Evolutionary conservation across 2,329 filamentous ascomycete species (phyloP), one percentile per base, ranked within the genome.

Genomic region (Fusarium transvaalense): DNA sequence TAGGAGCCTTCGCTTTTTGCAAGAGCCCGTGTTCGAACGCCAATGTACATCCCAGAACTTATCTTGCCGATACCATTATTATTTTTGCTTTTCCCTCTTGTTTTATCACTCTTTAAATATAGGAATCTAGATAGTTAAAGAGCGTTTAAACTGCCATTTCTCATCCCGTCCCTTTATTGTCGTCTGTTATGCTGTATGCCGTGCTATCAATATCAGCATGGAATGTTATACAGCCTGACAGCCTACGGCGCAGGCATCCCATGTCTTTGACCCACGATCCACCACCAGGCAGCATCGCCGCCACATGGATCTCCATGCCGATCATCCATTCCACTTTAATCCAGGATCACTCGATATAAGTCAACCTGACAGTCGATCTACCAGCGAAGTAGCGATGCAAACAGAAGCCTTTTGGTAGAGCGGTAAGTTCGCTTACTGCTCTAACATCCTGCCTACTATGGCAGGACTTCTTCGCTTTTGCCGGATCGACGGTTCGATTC

Each of bases 381-480:
- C 10, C 8, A 62, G 57, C 60, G 60, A 63, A 63, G 60, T 63
- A 63, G 60, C 60, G 23, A 38, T 25, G 17, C 8, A 41, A 34
- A 21, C 21, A 32, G 23, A n/a, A 9, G 12, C 6, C 17, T 12
- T 52, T 59, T 68, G 53, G 59, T 46, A 2, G 42, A 32, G 39
- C 29, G 56, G 63, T 41, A 25, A 25, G 32, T 19, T 55, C 6
- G 27, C 10, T 17, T 29, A 23, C 6, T 12, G 27, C 38, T 23
- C 47, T 15, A 10, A 34, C 15, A 23, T 21, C 41, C 23, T 45
- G 46, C 47, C 46, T n/a, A 35, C 10, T 17, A 34, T 38, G 34
- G 55, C 34, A 31, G 25, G 42, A n/a, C 21, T 15, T 38, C 64
- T 66, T 66, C 64, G 64, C 51, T 66, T 66, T 66, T 66, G 62